A percentile compares a stretch with the other conserved stretches of the same genome.
These are phyloP conservation scores for Venustampulla echinocandica DNA, from an alignment of 495 filamentous ascomycete genomes.

Conservation along the genomic window DNA sequence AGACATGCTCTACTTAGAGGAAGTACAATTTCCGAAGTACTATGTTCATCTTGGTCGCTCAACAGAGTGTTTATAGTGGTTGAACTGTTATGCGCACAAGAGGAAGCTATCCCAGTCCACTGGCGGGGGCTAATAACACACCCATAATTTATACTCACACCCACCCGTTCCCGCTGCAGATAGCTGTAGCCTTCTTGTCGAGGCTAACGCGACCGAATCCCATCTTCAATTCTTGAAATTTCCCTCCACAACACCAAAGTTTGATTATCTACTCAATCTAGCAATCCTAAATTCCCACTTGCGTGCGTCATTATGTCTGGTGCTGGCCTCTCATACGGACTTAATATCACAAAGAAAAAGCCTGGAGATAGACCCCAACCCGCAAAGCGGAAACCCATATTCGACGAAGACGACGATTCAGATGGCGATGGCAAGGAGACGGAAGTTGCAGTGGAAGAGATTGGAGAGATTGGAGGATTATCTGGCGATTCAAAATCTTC, in stretches of 20 bases:
- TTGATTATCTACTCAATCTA: neutral
- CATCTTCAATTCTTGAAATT: neutral
- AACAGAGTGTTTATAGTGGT: too few relatives aligned
- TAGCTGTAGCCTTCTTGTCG: neutral
- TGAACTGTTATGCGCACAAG: too few relatives aligned
- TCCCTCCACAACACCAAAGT: neutral
- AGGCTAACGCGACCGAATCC: neutral
- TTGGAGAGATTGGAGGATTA: slow-evolving; percentile 22
- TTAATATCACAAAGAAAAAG: slow-evolving; percentile 47
- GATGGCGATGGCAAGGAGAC: slow-evolving; percentile 30
- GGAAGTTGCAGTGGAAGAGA: slow-evolving; percentile 19
- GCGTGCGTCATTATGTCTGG: slow-evolving; percentile 24
- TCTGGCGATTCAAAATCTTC: neutral
- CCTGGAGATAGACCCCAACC: slow-evolving; percentile 19
- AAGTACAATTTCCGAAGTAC: too few relatives aligned
- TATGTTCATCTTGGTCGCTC: too few relatives aligned
- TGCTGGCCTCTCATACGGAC: slow-evolving; percentile 39
- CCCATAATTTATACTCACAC: too few relatives aligned
- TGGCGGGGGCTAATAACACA: too few relatives aligned
- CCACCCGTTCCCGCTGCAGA: too few relatives aligned
- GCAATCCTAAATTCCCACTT: neutral
- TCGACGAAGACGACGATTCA: slow-evolving; percentile 41
- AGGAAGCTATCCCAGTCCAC: too few relatives aligned
- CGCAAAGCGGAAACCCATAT: slow-evolving; percentile 40
- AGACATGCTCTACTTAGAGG: too few relatives aligned